Evolutionary conservation across 2,329 filamentous ascomycete genomes (phyloP).

Genomic region (Colletotrichum nymphaeae): DNA sequence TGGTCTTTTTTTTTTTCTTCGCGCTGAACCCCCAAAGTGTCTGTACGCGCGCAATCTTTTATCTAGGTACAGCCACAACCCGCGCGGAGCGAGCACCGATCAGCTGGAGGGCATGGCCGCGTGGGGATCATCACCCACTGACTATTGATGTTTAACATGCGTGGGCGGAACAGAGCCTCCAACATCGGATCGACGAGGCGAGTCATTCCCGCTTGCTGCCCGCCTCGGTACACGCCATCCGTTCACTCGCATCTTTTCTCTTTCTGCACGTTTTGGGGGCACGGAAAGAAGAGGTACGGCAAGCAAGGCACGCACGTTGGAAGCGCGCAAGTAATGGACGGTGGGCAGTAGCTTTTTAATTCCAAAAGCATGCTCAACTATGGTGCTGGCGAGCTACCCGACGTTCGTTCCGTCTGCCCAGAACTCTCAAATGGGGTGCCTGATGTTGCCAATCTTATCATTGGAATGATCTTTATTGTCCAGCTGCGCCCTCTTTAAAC

Average conservation of each 20-base stretch:
- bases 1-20: conserved; percentile 40
- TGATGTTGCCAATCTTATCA: background rate
- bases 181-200: conserved; percentile 1
- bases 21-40: conserved; percentile 6
- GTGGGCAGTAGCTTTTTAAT: conserved; percentile 15
- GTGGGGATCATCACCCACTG: conserved; percentile 14
- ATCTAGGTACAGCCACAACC: background rate
- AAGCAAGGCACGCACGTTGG: background rate
- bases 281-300: no score
- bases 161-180: background rate
- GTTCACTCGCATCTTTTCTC: background rate
- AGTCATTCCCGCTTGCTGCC: conserved; percentile 16
- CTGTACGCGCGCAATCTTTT: background rate
- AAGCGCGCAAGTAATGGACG: background rate
- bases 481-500: background rate
- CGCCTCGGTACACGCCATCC: background rate
- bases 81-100: conserved; percentile 8
- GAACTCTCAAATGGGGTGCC: no score
- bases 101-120: conserved; percentile 1
- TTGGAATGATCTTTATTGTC: background rate
- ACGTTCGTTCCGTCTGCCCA: conserved; percentile 21
- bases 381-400: background rate
- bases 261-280: background rate
- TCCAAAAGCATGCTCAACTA: background rate
- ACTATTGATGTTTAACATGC: conserved; percentile 1